Conservation (phyloP, 805 yeast species). For the Starmerella scarabaei region DNA sequence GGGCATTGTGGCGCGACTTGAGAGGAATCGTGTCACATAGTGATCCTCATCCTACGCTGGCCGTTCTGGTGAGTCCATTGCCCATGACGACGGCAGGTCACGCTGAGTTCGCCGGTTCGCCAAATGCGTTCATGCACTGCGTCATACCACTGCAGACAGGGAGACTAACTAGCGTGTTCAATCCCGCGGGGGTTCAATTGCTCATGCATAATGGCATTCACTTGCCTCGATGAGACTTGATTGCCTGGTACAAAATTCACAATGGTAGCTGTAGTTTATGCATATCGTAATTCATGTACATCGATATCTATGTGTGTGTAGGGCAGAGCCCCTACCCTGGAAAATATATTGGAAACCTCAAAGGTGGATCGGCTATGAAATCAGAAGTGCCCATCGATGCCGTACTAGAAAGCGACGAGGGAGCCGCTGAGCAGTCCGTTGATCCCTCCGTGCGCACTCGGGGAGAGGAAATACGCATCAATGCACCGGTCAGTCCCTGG, state of each 20-base stretch:
- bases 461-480: slow-evolving; percentile 1
- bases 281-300: too few relatives aligned
- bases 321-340: neutral
- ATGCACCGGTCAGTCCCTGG: slow-evolving; percentile 34
- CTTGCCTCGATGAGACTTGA: too few relatives aligned
- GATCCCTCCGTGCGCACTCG: slow-evolving; percentile 6
- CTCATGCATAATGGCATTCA: neutral
- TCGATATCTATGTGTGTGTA: neutral
- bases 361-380: neutral
- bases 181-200: neutral
- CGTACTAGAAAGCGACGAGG: slow-evolving; percentile 14
- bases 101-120: neutral
- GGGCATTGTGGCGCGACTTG: neutral
- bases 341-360: neutral
- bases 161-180: neutral
- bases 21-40: neutral
- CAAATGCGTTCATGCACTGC: neutral
- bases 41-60: neutral
- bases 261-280: too few relatives aligned
- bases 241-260: too few relatives aligned
- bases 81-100: neutral
- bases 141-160: neutral
- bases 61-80: neutral
- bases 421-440: slow-evolving; percentile 14
- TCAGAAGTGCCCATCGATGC: slow-evolving; percentile 4